These are phyloP conservation scores for Hanseniaspora mollemarum DNA, from an alignment of 805 yeast genomes.

Conservation along the genomic window DNA sequence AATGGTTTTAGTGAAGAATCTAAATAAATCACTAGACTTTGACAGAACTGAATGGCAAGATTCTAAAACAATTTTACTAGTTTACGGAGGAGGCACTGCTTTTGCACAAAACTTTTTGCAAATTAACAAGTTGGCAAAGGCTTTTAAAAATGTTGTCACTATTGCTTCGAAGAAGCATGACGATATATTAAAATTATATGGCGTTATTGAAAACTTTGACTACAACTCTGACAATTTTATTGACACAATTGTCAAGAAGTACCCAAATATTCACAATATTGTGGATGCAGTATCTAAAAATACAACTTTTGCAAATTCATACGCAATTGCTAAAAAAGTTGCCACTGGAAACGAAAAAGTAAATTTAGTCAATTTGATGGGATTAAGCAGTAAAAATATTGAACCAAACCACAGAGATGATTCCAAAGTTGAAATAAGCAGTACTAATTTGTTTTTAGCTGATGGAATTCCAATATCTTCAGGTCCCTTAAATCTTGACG, in stretches of 20 bases:
- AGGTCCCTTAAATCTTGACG: slow-evolving; percentile 23
- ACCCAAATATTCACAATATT: slow-evolving; percentile 27
- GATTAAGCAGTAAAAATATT: slow-evolving; percentile 23
- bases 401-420: slow-evolving; percentile 26
- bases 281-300: slow-evolving; percentile 30
- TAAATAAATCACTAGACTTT: slow-evolving; percentile 25
- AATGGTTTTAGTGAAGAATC: slow-evolving; percentile 29
- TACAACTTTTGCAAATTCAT: slow-evolving; percentile 28
- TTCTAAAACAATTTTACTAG: slow-evolving; percentile 32
- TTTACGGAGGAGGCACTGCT: slow-evolving; percentile 59
- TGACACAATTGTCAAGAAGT: slow-evolving; percentile 32
- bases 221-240: slow-evolving; percentile 38
- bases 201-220: slow-evolving; percentile 44
- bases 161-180: slow-evolving; percentile 42
- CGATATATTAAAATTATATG: slow-evolving; percentile 33
- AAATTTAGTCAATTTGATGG: slow-evolving; percentile 30
- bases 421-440: slow-evolving; percentile 28
- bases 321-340: slow-evolving; percentile 27
- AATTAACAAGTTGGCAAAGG: slow-evolving; percentile 39
- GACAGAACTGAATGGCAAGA: slow-evolving; percentile 13
- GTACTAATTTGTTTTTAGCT: slow-evolving; percentile 33
- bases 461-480: slow-evolving; percentile 31
- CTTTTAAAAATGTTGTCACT: slow-evolving; percentile 35
- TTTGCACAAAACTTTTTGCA: slow-evolving; percentile 51
- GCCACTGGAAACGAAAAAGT: slow-evolving; percentile 25